A percentile compares a stretch with the other conserved stretches of the same genome.
These are phyloP conservation scores for Hypericum perforatum DNA, from an alignment of 345 rosid genomes.

Conservation along the genomic window DNA sequence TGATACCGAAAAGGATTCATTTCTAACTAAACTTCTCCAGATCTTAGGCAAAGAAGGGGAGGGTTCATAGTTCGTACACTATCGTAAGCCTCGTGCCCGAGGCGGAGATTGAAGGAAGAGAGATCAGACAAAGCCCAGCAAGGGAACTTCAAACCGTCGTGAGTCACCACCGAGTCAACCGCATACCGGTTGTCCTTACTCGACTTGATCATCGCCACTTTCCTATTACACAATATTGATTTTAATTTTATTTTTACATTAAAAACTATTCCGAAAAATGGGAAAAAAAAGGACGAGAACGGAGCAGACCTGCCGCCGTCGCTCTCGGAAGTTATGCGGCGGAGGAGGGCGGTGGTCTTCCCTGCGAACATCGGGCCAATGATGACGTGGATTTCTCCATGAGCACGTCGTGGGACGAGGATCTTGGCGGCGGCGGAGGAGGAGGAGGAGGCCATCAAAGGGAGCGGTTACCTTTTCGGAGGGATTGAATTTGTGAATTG, in stretches of 20 bases:
- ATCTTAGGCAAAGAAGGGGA: too few relatives aligned
- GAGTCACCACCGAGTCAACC: conserved; percentile 62
- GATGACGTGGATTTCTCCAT: conserved; percentile 78
- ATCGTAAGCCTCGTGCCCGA: conserved; percentile 54
- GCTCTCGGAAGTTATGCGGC: conserved; percentile 59
- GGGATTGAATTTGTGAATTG: too few relatives aligned
- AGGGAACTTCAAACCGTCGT: conserved; percentile 70
- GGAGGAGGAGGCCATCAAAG: neutral
- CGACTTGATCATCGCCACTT: conserved; percentile 67
- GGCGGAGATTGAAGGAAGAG: conserved; percentile 33
- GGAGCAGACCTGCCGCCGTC: conserved; percentile 43
- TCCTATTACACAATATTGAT: conserved; percentile 24
- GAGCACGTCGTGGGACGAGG: conserved; percentile 3
- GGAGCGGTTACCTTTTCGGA: neutral
- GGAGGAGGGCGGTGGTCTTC: conserved; percentile 87
- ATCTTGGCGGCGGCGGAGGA: neutral
- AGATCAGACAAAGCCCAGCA: conserved; percentile 80
- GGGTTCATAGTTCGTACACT: conserved; percentile 34
- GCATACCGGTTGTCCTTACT: conserved; percentile 74
- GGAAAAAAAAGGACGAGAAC: neutral
- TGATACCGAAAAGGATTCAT: neutral
- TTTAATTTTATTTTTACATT: neutral
- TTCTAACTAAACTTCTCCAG: too few relatives aligned
- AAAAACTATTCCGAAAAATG: neutral
- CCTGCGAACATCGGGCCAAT: conserved; percentile 93